phyloP scores from a whole-genome alignment of 768 basidiomycete genomes.

The Collybia sordida region DNA sequence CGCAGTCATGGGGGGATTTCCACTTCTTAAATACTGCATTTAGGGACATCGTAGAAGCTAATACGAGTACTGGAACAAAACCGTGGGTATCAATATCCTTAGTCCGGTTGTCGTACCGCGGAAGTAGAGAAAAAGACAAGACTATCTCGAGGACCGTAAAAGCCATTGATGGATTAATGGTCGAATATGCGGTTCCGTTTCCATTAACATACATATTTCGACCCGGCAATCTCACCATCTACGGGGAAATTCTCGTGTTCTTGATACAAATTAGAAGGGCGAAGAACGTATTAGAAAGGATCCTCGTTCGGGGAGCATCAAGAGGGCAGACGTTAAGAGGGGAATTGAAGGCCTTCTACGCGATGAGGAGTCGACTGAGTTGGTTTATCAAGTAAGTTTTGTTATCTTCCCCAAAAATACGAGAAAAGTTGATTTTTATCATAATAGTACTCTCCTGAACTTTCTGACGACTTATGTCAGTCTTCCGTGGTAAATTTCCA shows the following conservation, averaged over 20 bases:
- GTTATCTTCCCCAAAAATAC: neutral
- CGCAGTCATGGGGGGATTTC: slow-evolving; percentile 74
- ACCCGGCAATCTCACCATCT: slow-evolving; percentile 51
- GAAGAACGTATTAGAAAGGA: slow-evolving; percentile 68
- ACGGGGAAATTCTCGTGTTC: slow-evolving; percentile 69
- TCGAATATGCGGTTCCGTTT: slow-evolving; percentile 84
- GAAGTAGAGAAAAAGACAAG: slow-evolving; percentile 43
- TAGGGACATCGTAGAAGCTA: slow-evolving; percentile 59
- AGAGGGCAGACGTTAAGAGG: slow-evolving; percentile 30
- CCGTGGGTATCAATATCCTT: slow-evolving; percentile 67
- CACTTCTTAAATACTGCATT: slow-evolving; percentile 84
- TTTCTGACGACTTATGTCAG: slow-evolving; percentile 75
- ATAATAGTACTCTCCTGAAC: slow-evolving; percentile 36
- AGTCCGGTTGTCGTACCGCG: slow-evolving; percentile 70
- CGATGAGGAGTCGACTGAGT: slow-evolving; percentile 71
- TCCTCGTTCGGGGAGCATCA: slow-evolving; percentile 58
- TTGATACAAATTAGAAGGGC: slow-evolving; percentile 73
- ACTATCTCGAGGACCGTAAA: slow-evolving; percentile 55
- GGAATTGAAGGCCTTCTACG: slow-evolving; percentile 72
- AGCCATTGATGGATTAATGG: slow-evolving; percentile 60
- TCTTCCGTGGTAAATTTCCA: neutral
- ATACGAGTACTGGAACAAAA: slow-evolving; percentile 32
- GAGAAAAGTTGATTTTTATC: neutral
- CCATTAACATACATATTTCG: slow-evolving; percentile 79
- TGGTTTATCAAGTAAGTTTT: slow-evolving; percentile 84